Conservation (phyloP, 441 rosid genomes). For the Syzygium syzygioides region DNA sequence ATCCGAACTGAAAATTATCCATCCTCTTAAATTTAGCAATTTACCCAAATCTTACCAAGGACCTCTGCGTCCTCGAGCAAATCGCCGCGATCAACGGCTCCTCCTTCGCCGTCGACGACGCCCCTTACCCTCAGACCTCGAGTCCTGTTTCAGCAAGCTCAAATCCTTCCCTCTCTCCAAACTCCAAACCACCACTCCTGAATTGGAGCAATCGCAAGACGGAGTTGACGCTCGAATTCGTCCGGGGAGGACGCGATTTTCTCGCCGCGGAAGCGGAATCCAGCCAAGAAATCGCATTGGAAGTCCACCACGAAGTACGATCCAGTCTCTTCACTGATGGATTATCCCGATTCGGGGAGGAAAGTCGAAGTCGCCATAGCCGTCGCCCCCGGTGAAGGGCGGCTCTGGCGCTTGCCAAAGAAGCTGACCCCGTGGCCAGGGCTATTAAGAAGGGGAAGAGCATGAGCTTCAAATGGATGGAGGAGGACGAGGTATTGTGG, state of each 20-base stretch:
- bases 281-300: neutral
- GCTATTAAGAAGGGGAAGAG: too few relatives aligned
- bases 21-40: too few relatives aligned
- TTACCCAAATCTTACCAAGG: neutral
- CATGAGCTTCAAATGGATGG: too few relatives aligned
- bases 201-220: constrained; percentile 4
- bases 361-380: too few relatives aligned
- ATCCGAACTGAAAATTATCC: too few relatives aligned
- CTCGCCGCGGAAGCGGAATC: neutral
- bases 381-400: too few relatives aligned
- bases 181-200: neutral
- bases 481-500: too few relatives aligned
- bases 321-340: constrained; percentile 14
- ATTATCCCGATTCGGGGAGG: constrained; percentile 6
- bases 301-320: constrained; percentile 11
- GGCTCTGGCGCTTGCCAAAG: too few relatives aligned
- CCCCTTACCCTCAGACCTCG: constrained; percentile 59
- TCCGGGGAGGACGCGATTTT: too few relatives aligned
- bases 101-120: constrained; percentile 25
- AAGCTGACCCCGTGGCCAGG: too few relatives aligned
- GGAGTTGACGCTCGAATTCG: too few relatives aligned
- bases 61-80: constrained; percentile 40
- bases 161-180: constrained; percentile 47
- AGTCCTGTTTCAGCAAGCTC: constrained; percentile 60
- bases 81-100: constrained; percentile 24